Evolutionary conservation across 2,329 filamentous ascomycete genomes (phyloP).

Genomic region (Sodiomyces alkalinus): DNA sequence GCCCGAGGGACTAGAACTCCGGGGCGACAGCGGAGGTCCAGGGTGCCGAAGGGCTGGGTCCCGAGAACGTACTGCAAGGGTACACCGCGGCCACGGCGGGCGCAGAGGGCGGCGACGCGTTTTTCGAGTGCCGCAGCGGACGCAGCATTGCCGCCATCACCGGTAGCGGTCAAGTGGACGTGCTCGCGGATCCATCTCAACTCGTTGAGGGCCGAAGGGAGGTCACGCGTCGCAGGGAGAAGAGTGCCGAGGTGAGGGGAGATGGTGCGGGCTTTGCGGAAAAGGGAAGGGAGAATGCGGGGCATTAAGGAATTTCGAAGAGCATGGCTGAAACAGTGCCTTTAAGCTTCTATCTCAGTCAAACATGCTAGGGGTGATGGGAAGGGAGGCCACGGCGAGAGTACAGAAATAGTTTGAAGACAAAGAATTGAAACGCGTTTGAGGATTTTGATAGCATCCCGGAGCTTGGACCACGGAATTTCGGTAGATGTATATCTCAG

Average conservation of each 20-base stretch:
- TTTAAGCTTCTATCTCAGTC: no score
- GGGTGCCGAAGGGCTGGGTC: conserved; percentile 69
- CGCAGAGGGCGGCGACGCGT: conserved; percentile 23
- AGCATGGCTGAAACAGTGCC: no score
- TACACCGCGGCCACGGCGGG: conserved; percentile 40
- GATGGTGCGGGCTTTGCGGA: conserved; percentile 36
- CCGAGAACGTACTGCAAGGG: conserved; percentile 86
- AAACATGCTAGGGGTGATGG: neutral
- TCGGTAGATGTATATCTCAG: neutral
- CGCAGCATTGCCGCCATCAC: conserved; percentile 12
- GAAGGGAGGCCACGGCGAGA: neutral
- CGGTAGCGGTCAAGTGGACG: conserved; percentile 18
- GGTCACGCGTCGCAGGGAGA: conserved; percentile 46
- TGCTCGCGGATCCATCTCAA: conserved; percentile 59
- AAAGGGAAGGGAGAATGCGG: conserved; percentile 42
- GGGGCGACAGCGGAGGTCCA: conserved; percentile 61
- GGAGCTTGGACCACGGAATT: conserved; percentile 4
- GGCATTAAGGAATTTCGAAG: no score
- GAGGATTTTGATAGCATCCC: neutral
- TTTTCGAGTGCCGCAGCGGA: no score
- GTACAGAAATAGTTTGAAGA: neutral
- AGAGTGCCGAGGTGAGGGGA: conserved; percentile 43
- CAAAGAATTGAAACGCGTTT: neutral
- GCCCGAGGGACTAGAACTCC: conserved; percentile 78
- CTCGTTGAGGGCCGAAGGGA: conserved; percentile 51